Conservation (phyloP, 106 monocot genomes). For the Agapanthus africanus region DNA sequence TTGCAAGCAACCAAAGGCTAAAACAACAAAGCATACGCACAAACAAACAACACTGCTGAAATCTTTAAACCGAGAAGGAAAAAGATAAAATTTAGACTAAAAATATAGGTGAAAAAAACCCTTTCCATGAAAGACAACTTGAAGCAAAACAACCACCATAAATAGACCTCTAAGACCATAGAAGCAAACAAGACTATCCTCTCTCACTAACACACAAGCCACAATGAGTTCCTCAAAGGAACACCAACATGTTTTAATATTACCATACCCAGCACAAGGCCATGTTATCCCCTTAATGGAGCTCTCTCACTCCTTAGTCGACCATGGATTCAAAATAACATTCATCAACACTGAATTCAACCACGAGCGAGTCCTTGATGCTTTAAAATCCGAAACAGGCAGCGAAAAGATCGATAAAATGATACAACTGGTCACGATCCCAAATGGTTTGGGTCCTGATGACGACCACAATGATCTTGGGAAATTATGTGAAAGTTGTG, state of each 20-base stretch:
- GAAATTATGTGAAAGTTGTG: slow-evolving; percentile 2
- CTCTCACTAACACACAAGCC: no score
- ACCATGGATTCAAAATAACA: slow-evolving; percentile 37
- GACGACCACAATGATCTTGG: slow-evolving; percentile 22
- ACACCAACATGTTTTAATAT: slow-evolving; percentile 33
- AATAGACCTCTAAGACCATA: no score
- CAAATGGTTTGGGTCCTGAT: slow-evolving; percentile 20
- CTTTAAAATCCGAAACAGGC: not conserved
- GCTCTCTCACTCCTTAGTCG: slow-evolving; percentile 26
- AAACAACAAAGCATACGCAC: no score
- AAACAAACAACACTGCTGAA: no score
- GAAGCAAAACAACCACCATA: no score
- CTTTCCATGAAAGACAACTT: no score
- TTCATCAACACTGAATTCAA: slow-evolving; percentile 40
- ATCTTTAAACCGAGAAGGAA: no score
- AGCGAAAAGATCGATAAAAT: not conserved
- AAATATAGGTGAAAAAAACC: no score
- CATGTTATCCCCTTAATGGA: slow-evolving; percentile 38
- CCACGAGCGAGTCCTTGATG: slow-evolving; percentile 18
- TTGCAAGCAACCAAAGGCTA: no score
- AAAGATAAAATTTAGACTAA: no score
- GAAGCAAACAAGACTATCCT: no score
- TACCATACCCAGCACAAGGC: slow-evolving; percentile 41
- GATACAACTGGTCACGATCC: slow-evolving; percentile 21
- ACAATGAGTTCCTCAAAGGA: slow-evolving; percentile 17